Conservation (phyloP, 148 eudicot genomes). For the Rhododendron ovatum region DNA sequence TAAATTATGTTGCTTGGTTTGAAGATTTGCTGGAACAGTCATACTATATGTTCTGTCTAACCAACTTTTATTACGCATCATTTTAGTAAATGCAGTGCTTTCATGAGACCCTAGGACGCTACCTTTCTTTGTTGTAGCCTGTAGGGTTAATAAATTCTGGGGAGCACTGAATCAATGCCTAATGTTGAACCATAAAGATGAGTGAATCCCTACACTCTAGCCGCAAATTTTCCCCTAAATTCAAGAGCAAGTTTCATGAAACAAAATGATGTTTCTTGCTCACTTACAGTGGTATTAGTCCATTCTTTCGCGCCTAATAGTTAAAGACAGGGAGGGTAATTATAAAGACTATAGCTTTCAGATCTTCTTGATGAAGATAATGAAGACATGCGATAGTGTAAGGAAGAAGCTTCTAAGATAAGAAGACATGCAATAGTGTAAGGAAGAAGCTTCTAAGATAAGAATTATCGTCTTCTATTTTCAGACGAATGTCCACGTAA, state of each 20-base stretch:
- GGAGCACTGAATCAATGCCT: background rate
- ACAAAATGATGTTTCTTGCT: background rate
- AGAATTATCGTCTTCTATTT: background rate
- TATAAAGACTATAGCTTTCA: background rate
- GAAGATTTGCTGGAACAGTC: background rate
- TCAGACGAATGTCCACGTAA: background rate
- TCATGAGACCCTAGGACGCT: background rate
- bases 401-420: background rate
- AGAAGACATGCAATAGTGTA: background rate
- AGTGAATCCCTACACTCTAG: background rate
- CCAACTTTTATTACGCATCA: background rate
- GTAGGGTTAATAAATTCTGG: background rate
- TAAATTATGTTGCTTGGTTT: background rate
- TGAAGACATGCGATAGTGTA: background rate
- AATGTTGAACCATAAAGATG: background rate
- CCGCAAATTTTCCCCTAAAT: background rate
- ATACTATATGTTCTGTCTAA: too few relatives aligned
- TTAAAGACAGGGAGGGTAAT: background rate
- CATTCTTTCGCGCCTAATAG: background rate
- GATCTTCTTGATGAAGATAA: background rate
- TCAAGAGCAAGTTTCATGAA: background rate
- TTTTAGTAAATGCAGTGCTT: background rate
- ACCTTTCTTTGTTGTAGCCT: background rate
- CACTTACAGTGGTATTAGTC: background rate
- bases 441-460: background rate